These are phyloP conservation scores for Durusdinium trenchii DNA, from an alignment of 73 alveolate species.

Conservation along the genomic window DNA sequence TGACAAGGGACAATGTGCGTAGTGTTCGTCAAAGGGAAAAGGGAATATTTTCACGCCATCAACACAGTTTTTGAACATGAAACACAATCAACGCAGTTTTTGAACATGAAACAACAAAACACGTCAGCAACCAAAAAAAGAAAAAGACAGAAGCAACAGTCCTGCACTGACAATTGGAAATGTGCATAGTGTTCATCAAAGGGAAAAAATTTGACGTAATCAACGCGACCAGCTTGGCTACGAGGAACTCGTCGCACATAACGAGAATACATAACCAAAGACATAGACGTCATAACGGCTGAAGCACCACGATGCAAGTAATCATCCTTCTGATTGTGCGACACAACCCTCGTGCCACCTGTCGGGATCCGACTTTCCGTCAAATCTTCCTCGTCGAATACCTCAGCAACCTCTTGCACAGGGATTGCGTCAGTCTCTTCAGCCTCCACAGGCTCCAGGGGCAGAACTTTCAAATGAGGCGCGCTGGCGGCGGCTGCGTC, in stretches of 20 bases:
- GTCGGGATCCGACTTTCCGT: not conserved
- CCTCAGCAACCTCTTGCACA: not conserved
- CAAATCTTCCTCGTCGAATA: not conserved
- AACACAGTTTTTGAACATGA: no score
- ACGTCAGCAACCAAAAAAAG: no score
- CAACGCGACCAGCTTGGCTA: not conserved
- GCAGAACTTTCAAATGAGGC: not conserved
- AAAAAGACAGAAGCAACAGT: no score
- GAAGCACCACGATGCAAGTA: not conserved
- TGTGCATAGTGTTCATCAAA: conserved; percentile 11
- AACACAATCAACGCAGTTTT: no score
- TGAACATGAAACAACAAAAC: no score
- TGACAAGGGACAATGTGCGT: no score
- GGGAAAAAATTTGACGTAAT: not conserved
- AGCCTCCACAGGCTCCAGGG: not conserved
- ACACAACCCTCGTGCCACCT: not conserved
- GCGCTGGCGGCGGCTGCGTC: not conserved
- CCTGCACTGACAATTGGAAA: not conserved
- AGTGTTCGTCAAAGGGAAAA: no score
- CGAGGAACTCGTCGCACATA: not conserved
- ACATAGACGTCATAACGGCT: not conserved
- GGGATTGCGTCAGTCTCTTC: not conserved
- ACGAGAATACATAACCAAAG: not conserved
- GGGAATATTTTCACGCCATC: no score
- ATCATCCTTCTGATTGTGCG: conserved; percentile 27